Percentiles rank a stretch among this genome's conserved stretches.
Evolutionary conservation across 352 stramenopile genomes (phyloP).

Genomic region (Globisporangium nodosum): DNA sequence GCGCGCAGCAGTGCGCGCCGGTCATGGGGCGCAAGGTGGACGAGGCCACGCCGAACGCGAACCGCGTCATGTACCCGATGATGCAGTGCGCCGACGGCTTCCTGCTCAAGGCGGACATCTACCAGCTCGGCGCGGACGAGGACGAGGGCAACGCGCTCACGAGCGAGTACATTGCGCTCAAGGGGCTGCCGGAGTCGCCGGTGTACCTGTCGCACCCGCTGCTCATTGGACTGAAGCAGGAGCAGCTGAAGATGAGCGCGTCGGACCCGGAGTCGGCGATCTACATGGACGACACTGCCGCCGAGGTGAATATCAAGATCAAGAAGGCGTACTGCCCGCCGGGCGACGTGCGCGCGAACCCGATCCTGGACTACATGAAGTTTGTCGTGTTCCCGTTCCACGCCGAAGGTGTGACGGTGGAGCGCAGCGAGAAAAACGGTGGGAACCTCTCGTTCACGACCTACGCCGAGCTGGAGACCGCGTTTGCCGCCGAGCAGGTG

Average conservation of each 20-base stretch:
- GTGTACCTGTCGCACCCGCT: slow-evolving; percentile 98
- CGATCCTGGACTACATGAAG: slow-evolving; percentile 96
- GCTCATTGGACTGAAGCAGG: slow-evolving; percentile 97
- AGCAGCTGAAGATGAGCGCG: slow-evolving; percentile 99
- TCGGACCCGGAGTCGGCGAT: slow-evolving; percentile 96
- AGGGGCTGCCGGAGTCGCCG: slow-evolving; percentile 60
- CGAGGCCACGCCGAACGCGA: slow-evolving; percentile 85
- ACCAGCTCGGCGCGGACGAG: slow-evolving; percentile 98
- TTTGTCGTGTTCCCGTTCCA: slow-evolving; percentile 91
- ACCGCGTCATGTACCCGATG: slow-evolving; percentile 94
- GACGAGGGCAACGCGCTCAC: slow-evolving; percentile 94
- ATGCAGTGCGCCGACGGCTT: slow-evolving; percentile 99
- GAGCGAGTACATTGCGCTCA: slow-evolving; percentile 94
- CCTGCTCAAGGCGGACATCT: slow-evolving; percentile 98
- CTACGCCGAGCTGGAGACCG: slow-evolving; percentile 88
- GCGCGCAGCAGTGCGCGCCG: slow-evolving; percentile 97
- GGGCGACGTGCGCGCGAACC: slow-evolving; percentile 87
- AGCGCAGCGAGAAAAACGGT: slow-evolving; percentile 82
- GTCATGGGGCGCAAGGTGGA: slow-evolving; percentile 96
- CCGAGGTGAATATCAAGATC: slow-evolving; percentile 96
- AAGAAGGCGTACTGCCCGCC: slow-evolving; percentile 98
- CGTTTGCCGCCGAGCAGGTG: slow-evolving; percentile 90
- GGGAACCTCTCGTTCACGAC: slow-evolving; percentile 85
- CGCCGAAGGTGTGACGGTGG: slow-evolving; percentile 58
- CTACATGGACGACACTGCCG: slow-evolving; percentile 96